Base-by-base conservation (phyloP, 257 asterid species). In the Henckelia pumila region DNA sequence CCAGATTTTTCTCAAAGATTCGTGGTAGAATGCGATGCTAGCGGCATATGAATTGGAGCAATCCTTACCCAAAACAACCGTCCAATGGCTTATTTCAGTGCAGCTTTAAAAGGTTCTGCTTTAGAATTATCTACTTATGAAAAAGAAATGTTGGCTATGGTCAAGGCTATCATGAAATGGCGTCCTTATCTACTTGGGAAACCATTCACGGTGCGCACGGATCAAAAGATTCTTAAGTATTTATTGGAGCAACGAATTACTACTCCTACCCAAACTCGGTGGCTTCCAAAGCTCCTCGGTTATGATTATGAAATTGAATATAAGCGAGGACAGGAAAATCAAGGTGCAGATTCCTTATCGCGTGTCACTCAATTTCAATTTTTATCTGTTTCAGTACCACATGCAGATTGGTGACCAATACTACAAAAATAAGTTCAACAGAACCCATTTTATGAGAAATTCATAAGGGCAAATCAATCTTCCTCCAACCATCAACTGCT, bases 111-210 rank as follows among this genome's bases (percentile, higher is more conserved):
- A 7, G 64, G 56, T 0, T 19, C 37, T 14, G 6, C 21, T 1
- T 5, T 20, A 16, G 7, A 7, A 0, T 56, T 68, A 3, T 68
- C 73, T 19, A 49, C 67, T 3, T 69, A 60, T 5, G 68, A 69
- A 8, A 59, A 47, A 6, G 61, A 69, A 9, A 59, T 59, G 59
- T 17, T 59, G 21, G 67, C 67, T 1, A 26, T 59, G 0, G 52
- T 69, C 16, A 49, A 60, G 7, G 1, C 63, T 0, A 22, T 70
- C 0, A 0, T 3, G 4, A 70, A 70, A 16, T 61, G 56, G 68
- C 32, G 32, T 1, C 63, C 32, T 2, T 70, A 70, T 22, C 21
- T 70, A 19, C 53, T 49, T 2, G 68, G 74, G 1, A 60, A 70
- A 2, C 62, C 32, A 8, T 61, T 70, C 21, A 50, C 8, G 0